Evolutionary conservation across 2,329 filamentous ascomycete genomes (phyloP).

Genomic region (Tetracladium maxilliforme): DNA sequence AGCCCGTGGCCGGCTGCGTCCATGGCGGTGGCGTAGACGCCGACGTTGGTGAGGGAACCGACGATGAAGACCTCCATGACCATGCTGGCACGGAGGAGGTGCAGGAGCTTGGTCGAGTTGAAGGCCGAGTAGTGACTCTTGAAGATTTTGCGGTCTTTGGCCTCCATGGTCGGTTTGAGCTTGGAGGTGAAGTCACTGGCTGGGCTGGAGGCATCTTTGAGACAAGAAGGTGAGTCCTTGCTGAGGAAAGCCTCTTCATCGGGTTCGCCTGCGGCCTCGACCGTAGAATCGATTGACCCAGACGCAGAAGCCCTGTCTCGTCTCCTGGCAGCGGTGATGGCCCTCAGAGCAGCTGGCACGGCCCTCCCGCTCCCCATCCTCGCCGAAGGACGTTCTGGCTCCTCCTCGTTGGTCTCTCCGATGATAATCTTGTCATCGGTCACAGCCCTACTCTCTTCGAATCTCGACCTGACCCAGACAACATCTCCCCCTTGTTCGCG

Average conservation of each 20-base stretch:
- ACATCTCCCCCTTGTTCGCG: constrained; percentile 58
- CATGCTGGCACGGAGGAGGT: constrained; percentile 68
- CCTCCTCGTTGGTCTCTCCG: too few relatives aligned
- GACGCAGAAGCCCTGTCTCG: too few relatives aligned
- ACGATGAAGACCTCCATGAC: constrained; percentile 84
- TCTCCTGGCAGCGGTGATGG: too few relatives aligned
- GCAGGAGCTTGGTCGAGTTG: constrained; percentile 55
- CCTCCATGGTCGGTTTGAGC: constrained; percentile 39
- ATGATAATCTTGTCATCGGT: too few relatives aligned
- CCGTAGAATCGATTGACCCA: too few relatives aligned
- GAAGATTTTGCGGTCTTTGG: too few relatives aligned
- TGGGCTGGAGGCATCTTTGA: too few relatives aligned
- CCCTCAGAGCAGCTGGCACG: too few relatives aligned
- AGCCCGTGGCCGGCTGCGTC: constrained; percentile 83
- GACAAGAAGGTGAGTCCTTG: too few relatives aligned
- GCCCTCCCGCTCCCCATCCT: too few relatives aligned
- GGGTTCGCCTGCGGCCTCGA: too few relatives aligned
- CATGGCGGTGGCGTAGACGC: constrained; percentile 79
- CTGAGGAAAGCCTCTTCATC: constrained; percentile 37
- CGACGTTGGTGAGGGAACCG: constrained; percentile 74
- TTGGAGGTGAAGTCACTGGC: constrained; percentile 25
- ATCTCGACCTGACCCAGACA: constrained; percentile 74
- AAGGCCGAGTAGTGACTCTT: constrained; percentile 89
- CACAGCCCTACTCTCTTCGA: constrained; percentile 43
- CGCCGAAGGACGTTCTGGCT: too few relatives aligned